Conservation (phyloP, 768 basidiomycete species). For the Thelephora ganbajun region DNA sequence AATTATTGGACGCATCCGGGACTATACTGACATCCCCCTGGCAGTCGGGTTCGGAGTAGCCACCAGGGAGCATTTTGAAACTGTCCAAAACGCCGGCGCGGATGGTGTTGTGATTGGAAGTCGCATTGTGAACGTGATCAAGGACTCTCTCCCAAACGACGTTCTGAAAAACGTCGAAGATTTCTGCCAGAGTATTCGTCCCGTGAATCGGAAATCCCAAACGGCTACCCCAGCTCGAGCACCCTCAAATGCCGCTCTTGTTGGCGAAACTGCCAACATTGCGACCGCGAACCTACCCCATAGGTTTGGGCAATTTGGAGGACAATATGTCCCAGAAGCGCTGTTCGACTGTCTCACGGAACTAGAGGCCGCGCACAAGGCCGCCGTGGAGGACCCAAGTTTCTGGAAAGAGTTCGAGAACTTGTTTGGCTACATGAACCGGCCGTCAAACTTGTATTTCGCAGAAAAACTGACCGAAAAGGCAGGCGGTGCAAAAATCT, state of each 20-base stretch:
- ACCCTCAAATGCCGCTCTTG: constrained; percentile 17
- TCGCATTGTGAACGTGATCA: constrained; percentile 69
- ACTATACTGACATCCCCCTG: constrained; percentile 67
- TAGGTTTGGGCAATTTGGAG: constrained; percentile 91
- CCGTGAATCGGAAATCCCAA: constrained; percentile 26
- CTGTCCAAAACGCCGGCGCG: constrained; percentile 76
- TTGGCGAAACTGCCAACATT: constrained; percentile 16
- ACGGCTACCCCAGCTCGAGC: constrained; percentile 14
- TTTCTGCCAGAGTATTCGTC: constrained; percentile 55
- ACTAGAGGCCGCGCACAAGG: constrained; percentile 81
- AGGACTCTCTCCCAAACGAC: constrained; percentile 37
- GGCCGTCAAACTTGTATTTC: constrained; percentile 83
- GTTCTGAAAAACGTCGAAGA: constrained; percentile 43
- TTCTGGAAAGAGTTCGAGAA: constrained; percentile 89
- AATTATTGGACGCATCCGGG: constrained; percentile 71
- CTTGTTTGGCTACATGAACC: constrained; percentile 87
- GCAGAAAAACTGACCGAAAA: constrained; percentile 84
- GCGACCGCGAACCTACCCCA: constrained; percentile 44
- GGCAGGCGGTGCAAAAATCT: constrained; percentile 89
- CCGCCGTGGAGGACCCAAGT: constrained; percentile 73
- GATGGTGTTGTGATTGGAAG: constrained; percentile 94
- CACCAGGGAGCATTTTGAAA: constrained; percentile 77
- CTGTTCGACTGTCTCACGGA: constrained; percentile 87
- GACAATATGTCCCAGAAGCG: constrained; percentile 94
- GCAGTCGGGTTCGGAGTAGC: constrained; percentile 97